Conservation (phyloP, 202 grass and related monocot species). For the Dendrocalamus latiflorus region DNA sequence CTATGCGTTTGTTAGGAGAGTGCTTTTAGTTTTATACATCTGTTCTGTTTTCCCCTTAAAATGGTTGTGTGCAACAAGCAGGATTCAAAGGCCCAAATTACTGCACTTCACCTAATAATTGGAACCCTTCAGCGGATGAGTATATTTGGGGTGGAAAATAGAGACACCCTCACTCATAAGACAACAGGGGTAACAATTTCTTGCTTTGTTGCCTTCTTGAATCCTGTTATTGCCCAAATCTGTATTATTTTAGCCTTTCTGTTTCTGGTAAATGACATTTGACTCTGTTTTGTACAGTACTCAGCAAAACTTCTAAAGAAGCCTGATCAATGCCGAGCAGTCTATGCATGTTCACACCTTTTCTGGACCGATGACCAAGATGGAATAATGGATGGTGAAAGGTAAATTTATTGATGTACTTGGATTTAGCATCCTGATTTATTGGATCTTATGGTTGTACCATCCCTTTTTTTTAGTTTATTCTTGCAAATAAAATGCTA, state of each 20-base stretch:
- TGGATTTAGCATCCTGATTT: not conserved
- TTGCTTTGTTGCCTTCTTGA: slow-evolving; percentile 4
- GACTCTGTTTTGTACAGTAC: slow-evolving; percentile 58
- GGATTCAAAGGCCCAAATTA: slow-evolving; percentile 99
- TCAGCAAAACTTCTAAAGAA: slow-evolving; percentile 99
- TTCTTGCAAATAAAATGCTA: not conserved
- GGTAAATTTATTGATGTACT: slow-evolving; percentile 35
- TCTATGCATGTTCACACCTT: slow-evolving; percentile 98
- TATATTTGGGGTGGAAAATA: slow-evolving; percentile 96
- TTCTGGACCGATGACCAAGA: slow-evolving; percentile 99
- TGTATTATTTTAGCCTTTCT: no score
- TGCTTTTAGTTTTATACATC: not conserved
- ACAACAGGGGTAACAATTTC: slow-evolving; percentile 80
- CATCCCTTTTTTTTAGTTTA: no score
- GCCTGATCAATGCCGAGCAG: slow-evolving; percentile 92
- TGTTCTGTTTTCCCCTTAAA: not conserved
- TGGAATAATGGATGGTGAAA: slow-evolving; percentile 98
- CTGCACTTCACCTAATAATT: slow-evolving; percentile 97
- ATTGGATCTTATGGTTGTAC: no score
- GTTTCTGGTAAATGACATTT: slow-evolving; percentile 5
- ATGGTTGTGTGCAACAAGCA: slow-evolving; percentile 34
- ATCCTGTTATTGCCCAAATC: not conserved
- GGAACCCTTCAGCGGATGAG: slow-evolving; percentile 94
- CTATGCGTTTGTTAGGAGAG: not conserved
- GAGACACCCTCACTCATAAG: slow-evolving; percentile 96